phyloP scores from a whole-genome alignment of 1,139 yeast genomes.

The Meyerozyma smithsonii region DNA sequence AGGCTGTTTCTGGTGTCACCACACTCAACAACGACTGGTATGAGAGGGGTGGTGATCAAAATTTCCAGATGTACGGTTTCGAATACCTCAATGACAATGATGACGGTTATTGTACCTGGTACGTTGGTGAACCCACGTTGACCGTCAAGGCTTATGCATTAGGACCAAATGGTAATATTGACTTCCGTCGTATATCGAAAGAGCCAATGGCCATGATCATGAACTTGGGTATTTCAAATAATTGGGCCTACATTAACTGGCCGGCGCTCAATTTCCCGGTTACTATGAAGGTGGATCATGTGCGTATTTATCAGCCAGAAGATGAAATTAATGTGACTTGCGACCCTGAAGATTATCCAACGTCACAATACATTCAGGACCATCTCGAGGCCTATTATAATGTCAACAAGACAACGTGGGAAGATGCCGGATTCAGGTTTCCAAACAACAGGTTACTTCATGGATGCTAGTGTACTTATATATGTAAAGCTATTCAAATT shows the following conservation, averaged over 20 bases:
- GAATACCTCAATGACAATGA: conserved; percentile 21
- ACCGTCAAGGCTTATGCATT: conserved; percentile 20
- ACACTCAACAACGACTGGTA: conserved; percentile 24
- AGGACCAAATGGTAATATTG: conserved; percentile 26
- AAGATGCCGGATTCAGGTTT: conserved; percentile 19
- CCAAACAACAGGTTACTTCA: conserved; percentile 18
- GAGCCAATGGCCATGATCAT: conserved; percentile 26
- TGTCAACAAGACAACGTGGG: conserved; percentile 20
- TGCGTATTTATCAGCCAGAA: conserved; percentile 25
- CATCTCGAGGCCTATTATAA: conserved; percentile 20
- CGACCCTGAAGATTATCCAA: conserved; percentile 24
- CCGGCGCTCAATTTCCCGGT: conserved; percentile 21
- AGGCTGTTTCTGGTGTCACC: conserved; percentile 24
- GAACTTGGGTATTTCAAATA: conserved; percentile 26
- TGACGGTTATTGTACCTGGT: conserved; percentile 25
- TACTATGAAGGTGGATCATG: conserved; percentile 22
- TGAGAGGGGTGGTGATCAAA: conserved; percentile 17
- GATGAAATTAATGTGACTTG: conserved; percentile 19
- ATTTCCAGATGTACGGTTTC: conserved; percentile 22
- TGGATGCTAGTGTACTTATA: conserved; percentile 6
- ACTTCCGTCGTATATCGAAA: conserved; percentile 21
- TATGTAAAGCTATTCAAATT: neutral
- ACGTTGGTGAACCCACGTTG: conserved; percentile 22
- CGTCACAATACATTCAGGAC: conserved; percentile 19
- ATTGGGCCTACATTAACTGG: conserved; percentile 31